Evolutionary conservation across 2,329 filamentous ascomycete genomes (phyloP).

Genomic region (Grosmannia clavigera): DNA sequence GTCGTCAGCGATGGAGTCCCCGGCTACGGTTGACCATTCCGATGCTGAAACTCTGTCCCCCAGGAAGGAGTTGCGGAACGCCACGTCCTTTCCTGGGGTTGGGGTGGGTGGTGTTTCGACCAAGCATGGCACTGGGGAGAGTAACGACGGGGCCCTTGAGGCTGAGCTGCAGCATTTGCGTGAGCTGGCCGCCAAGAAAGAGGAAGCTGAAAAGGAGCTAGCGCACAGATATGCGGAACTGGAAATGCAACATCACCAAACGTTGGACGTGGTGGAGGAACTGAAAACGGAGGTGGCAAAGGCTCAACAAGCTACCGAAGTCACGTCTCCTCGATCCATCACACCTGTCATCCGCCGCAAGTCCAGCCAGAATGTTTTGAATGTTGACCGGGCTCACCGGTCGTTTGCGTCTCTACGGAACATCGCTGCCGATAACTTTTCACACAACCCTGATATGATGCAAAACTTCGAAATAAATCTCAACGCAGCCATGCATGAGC

Average conservation of each 20-base stretch:
- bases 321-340: constrained; percentile 49
- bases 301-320: constrained; percentile 49
- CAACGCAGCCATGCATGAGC: constrained; percentile 83
- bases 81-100: neutral
- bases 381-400: constrained; percentile 80
- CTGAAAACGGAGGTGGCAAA: constrained; percentile 78
- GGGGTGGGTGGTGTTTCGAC: neutral
- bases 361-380: constrained; percentile 79
- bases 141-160: constrained; percentile 21
- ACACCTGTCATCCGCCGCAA: constrained; percentile 81
- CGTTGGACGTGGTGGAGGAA: constrained; percentile 77
- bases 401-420: constrained; percentile 84
- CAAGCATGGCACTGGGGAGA: neutral
- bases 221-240: constrained; percentile 71
- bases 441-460: constrained; percentile 67
- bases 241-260: constrained; percentile 68
- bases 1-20: constrained; percentile 73
- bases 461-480: constrained; percentile 89
- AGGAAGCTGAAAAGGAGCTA: constrained; percentile 60
- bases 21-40: constrained; percentile 49
- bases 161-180: constrained; percentile 62
- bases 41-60: constrained; percentile 40
- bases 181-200: constrained; percentile 60
- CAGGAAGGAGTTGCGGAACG: neutral
- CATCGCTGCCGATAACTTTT: constrained; percentile 77